Evolutionary conservation across 2,329 filamentous ascomycete genomes (phyloP).

Genomic region (Emmonsiellopsis sp.): DNA sequence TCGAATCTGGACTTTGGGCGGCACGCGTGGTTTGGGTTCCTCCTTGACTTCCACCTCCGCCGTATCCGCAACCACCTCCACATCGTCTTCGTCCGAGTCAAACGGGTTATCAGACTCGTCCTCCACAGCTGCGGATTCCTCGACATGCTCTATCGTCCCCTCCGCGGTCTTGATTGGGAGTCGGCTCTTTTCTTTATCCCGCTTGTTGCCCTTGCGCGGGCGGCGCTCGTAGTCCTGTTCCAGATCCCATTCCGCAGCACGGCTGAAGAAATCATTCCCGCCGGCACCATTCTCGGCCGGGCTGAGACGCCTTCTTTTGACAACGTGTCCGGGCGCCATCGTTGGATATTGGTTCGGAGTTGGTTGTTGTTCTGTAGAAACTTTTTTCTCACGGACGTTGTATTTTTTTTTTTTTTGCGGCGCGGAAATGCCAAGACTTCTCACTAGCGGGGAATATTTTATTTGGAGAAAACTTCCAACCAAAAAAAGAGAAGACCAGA

Average conservation of each 20-base stretch:
- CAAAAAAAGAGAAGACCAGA: not conserved
- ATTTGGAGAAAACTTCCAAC: conserved; percentile 14
- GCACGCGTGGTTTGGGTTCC: conserved; percentile 53
- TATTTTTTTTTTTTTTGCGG: not conserved
- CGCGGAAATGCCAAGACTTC: conserved; percentile 19
- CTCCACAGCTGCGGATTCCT: conserved; percentile 34
- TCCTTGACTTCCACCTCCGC: conserved; percentile 41
- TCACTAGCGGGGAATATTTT: conserved; percentile 14
- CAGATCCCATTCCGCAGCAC: conserved; percentile 75
- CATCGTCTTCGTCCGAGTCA: conserved; percentile 46
- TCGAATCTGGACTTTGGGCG: conserved; percentile 68
- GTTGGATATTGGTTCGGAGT: conserved; percentile 1
- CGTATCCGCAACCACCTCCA: conserved; percentile 39
- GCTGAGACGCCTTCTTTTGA: conserved; percentile 38
- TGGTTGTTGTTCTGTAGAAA: not conserved
- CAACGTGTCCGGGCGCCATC: conserved; percentile 39
- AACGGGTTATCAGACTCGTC: conserved; percentile 58
- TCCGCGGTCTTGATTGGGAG: conserved; percentile 81
- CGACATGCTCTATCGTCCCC: conserved; percentile 57
- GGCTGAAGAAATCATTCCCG: conserved; percentile 55
- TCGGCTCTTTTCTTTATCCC: conserved; percentile 61
- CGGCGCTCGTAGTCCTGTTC: conserved; percentile 84
- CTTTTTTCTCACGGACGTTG: no score
- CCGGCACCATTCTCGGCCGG: conserved; percentile 15
- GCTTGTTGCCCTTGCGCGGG: conserved; percentile 65